Conservation (phyloP, 2,329 filamentous ascomycete species). For the Passalora sequoiae region DNA sequence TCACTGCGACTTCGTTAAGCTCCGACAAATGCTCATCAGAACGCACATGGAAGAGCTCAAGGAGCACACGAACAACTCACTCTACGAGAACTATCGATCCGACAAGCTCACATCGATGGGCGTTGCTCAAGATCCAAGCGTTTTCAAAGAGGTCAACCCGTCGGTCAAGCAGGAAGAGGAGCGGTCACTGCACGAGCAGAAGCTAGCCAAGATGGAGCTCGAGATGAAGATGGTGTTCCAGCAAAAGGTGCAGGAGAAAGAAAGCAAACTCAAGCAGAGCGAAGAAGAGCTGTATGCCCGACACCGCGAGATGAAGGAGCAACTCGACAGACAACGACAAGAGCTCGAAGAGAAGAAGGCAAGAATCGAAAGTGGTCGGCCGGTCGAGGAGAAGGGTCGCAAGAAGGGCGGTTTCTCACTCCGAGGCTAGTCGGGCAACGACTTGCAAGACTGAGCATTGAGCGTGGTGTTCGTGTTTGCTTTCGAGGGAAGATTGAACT, state of each 20-base stretch:
- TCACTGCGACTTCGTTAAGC: slow-evolving; percentile 99
- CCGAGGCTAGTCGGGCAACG: slow-evolving; percentile 45
- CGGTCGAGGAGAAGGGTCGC: slow-evolving; percentile 96
- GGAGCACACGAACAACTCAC: slow-evolving; percentile 97
- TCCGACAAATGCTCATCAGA: slow-evolving; percentile 98
- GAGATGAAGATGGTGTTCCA: slow-evolving; percentile 99
- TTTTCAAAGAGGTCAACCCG: slow-evolving; percentile 99
- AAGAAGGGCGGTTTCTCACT: slow-evolving; percentile 95
- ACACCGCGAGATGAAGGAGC: slow-evolving; percentile 99
- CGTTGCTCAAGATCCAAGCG: slow-evolving; percentile 94
- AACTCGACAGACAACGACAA: slow-evolving; percentile 86
- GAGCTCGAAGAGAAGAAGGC: slow-evolving; percentile 99
- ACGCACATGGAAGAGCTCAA: slow-evolving; percentile 99
- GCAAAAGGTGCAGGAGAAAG: slow-evolving; percentile 98
- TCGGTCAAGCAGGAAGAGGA: slow-evolving; percentile 99
- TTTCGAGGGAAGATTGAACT: slow-evolving; percentile 8
- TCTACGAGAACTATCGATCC: slow-evolving; percentile 99
- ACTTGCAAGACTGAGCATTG: slow-evolving; percentile 13
- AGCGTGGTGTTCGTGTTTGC: slow-evolving; percentile 21
- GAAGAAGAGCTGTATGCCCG: slow-evolving; percentile 97
- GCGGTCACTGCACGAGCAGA: slow-evolving; percentile 95
- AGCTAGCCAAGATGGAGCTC: slow-evolving; percentile 99
- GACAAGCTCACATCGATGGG: slow-evolving; percentile 99
- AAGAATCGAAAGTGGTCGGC: slow-evolving; percentile 88
- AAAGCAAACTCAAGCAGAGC: slow-evolving; percentile 98